phyloP scores from a whole-genome alignment of 1,284 basidiomycete genomes.

The Malassezia dermatis region DNA sequence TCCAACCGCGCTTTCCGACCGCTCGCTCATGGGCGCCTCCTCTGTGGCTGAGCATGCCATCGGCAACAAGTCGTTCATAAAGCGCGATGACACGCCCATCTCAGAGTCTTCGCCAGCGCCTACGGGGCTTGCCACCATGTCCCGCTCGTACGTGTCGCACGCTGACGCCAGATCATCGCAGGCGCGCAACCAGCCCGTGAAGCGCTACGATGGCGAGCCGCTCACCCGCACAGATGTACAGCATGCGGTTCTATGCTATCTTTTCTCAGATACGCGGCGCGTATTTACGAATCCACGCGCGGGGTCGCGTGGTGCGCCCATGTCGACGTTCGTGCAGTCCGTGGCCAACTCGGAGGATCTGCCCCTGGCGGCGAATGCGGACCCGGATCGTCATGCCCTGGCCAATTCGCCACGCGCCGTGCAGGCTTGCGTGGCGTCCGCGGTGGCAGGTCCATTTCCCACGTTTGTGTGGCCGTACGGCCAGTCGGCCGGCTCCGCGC shows the following conservation, averaged over 20 bases:
- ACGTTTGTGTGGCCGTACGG: conserved; percentile 40
- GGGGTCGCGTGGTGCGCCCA: conserved; percentile 13
- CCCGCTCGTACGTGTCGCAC: conserved; percentile 6
- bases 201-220: conserved; percentile 44
- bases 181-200: conserved; percentile 41
- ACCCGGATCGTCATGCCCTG: background rate
- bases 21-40: background rate
- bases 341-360: background rate
- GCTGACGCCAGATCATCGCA: conserved; percentile 12
- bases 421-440: conserved; percentile 10
- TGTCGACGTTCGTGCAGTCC: conserved; percentile 16
- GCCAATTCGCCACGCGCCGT: conserved; percentile 9
- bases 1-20: background rate
- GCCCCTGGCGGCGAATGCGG: background rate
- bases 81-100: background rate
- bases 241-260: conserved; percentile 66
- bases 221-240: conserved; percentile 58
- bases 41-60: background rate
- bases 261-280: conserved; percentile 61
- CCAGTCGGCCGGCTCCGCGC: conserved; percentile 30
- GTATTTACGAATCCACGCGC: conserved; percentile 61
- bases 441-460: conserved; percentile 17
- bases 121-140: background rate
- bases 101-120: background rate
- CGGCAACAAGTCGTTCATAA: background rate